Percentiles rank a stretch among this genome's conserved stretches.
Conservation (phyloP, 176 grass and related monocot genomes). For the Aegilops bicornis region DNA sequence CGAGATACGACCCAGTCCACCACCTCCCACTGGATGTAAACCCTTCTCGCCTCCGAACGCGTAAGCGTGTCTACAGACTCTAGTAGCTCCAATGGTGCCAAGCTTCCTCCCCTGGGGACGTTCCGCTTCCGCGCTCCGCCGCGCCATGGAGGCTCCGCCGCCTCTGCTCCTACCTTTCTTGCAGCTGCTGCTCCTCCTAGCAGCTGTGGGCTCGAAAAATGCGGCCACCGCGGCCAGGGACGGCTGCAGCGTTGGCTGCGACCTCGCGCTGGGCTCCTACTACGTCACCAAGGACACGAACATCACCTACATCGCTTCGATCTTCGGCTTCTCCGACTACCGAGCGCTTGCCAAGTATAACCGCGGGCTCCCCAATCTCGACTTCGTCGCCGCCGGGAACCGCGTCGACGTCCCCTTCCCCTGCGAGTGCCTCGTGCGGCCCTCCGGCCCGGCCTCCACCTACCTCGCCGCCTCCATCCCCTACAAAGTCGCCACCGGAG, state of each 20-base stretch:
- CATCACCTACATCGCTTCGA: slow-evolving; percentile 25
- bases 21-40: neutral
- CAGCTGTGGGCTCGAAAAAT: neutral
- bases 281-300: slow-evolving; percentile 18
- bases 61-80: too few relatives aligned
- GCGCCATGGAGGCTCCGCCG: neutral
- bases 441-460: neutral
- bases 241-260: slow-evolving; percentile 22
- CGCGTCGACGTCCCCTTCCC: slow-evolving; percentile 15
- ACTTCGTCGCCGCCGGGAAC: neutral
- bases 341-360: slow-evolving; percentile 30
- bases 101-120: too few relatives aligned
- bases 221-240: neutral
- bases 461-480: slow-evolving; percentile 44
- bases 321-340: slow-evolving; percentile 33
- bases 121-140: too few relatives aligned
- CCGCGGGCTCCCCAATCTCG: neutral
- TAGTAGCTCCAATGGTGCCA: too few relatives aligned
- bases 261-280: slow-evolving; percentile 59
- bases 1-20: neutral
- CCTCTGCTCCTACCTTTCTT: neutral
- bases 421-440: slow-evolving; percentile 19
- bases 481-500: neutral
- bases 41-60: too few relatives aligned
- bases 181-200: neutral